phyloP scores from a whole-genome alignment of 257 asterid genomes.

The Echium plantagineum region DNA sequence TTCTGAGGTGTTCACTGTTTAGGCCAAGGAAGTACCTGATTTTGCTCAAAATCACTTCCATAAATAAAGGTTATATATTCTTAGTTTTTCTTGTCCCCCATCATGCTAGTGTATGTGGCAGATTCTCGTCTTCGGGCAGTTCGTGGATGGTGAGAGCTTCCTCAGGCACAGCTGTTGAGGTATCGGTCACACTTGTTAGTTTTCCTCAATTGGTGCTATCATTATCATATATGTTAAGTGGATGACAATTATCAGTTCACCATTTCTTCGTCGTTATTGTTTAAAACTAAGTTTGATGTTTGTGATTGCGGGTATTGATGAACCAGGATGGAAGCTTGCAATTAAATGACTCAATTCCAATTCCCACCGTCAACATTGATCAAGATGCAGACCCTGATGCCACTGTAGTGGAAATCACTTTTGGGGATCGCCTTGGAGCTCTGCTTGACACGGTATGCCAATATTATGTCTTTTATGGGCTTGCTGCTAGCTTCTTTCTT shows the following conservation, averaged over 20 bases:
- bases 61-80: too few species aligned
- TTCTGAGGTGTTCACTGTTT: too few species aligned
- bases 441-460: constrained; percentile 74
- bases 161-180: constrained; percentile 66
- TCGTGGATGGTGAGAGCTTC: constrained; percentile 46
- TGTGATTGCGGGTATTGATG: constrained; percentile 16
- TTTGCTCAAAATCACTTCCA: too few species aligned
- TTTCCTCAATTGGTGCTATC: background rate
- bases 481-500: background rate
- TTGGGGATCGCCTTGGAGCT: constrained; percentile 96
- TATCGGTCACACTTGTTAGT: constrained; percentile 15
- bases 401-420: constrained; percentile 80
- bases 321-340: constrained; percentile 54
- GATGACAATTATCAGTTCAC: background rate
- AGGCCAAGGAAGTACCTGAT: too few species aligned
- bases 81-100: too few species aligned
- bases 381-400: constrained; percentile 88
- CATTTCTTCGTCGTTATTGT: background rate
- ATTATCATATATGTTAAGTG: background rate
- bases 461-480: constrained; percentile 6
- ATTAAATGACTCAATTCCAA: constrained; percentile 55
- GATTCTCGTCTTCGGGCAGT: constrained; percentile 35
- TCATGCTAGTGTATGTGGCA: constrained; percentile 22
- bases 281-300: constrained; percentile 2
- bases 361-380: constrained; percentile 72